phyloP scores from a whole-genome alignment of 768 basidiomycete species.

The Cytidiella melzeri region DNA sequence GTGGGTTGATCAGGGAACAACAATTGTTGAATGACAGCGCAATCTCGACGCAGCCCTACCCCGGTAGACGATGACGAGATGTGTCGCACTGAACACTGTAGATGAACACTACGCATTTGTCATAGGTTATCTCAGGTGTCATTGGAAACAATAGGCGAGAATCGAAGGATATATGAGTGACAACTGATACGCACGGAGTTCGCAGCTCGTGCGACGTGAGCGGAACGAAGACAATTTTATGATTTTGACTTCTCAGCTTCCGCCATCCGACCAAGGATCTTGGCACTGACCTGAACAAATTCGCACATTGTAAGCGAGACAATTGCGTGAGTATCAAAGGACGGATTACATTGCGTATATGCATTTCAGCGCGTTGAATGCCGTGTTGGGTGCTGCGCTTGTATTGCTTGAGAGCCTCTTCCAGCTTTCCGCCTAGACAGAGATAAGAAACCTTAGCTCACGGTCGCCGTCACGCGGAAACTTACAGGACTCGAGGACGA shows the following conservation, averaged over 20 bases:
- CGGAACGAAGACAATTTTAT: too few relatives aligned
- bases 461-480: constrained; percentile 1
- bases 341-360: constrained; percentile 70
- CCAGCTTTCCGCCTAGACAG: constrained; percentile 61
- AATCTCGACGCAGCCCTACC: too few relatives aligned
- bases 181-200: too few relatives aligned
- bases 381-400: constrained; percentile 72
- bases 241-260: constrained; percentile 11
- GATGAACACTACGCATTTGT: too few relatives aligned
- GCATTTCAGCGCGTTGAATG: constrained; percentile 75
- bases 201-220: too few relatives aligned
- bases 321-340: constrained; percentile 7
- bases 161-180: too few relatives aligned
- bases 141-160: too few relatives aligned
- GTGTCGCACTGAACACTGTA: too few relatives aligned
- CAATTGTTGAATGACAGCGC: too few relatives aligned
- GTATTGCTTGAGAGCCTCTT: constrained; percentile 78
- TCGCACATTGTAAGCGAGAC: constrained; percentile 12
- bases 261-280: constrained; percentile 60
- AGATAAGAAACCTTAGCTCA: neutral
- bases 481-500: constrained; percentile 85
- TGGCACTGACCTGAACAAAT: constrained; percentile 62
- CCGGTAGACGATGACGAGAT: too few relatives aligned
- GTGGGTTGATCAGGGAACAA: too few relatives aligned
- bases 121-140: too few relatives aligned